phyloP scores from a whole-genome alignment of 164 flowering plant genomes.

The Vitis amurensis region DNA sequence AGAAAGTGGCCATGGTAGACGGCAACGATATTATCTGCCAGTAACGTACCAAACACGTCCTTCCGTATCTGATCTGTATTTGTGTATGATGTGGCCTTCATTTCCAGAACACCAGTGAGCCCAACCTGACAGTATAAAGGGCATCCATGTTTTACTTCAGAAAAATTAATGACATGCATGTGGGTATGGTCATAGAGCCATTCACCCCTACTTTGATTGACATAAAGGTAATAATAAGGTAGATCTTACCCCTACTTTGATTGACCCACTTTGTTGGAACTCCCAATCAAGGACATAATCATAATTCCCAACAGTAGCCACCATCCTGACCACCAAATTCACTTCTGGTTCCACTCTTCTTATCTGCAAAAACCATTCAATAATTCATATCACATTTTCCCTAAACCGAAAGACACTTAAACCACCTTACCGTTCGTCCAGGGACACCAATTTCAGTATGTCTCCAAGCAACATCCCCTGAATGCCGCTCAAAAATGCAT shows the following conservation, averaged over 20 bases:
- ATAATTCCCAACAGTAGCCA: slow-evolving; percentile 38
- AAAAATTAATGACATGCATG: too few species aligned
- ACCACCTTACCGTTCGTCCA: slow-evolving; percentile 26
- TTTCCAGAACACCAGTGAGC: slow-evolving; percentile 52
- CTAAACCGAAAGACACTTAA: not conserved
- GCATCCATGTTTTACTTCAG: too few species aligned
- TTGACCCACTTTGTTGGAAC: slow-evolving; percentile 32
- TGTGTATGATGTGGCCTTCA: slow-evolving; percentile 51
- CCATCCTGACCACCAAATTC: slow-evolving; percentile 42
- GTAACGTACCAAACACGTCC: slow-evolving; percentile 45
- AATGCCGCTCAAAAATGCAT: slow-evolving; percentile 44
- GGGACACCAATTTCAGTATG: slow-evolving; percentile 49
- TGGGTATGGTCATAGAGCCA: too few species aligned
- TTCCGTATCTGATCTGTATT: slow-evolving; percentile 37
- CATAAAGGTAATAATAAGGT: not conserved
- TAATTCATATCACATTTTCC: not conserved
- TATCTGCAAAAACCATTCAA: slow-evolving; percentile 20
- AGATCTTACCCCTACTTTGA: slow-evolving; percentile 48
- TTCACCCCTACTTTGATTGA: not conserved
- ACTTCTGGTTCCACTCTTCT: slow-evolving; percentile 23
- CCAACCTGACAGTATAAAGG: slow-evolving; percentile 43
- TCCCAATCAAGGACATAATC: slow-evolving; percentile 48
- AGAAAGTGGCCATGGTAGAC: slow-evolving; percentile 70
- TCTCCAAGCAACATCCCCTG: slow-evolving; percentile 45
- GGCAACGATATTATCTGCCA: slow-evolving; percentile 56